Conservation (phyloP, 306 rosid genomes). For the Pterocarpus macrocarpus region DNA sequence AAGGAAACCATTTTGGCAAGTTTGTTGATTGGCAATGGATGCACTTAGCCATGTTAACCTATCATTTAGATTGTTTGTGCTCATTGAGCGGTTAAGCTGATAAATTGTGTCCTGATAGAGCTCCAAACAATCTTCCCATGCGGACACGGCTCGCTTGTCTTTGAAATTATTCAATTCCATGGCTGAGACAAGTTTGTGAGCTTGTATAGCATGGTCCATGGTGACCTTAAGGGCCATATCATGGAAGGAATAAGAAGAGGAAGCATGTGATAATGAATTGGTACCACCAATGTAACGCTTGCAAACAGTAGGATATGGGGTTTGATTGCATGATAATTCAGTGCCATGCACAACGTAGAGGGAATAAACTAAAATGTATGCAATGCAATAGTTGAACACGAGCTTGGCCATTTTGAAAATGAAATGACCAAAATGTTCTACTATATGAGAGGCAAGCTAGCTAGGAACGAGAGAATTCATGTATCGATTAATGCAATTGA, state of each 20-base stretch:
- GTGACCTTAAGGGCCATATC: conserved; percentile 60
- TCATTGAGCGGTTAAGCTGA: conserved; percentile 63
- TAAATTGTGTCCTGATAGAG: conserved; percentile 73
- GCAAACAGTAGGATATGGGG: too few relatives aligned
- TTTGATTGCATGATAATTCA: too few relatives aligned
- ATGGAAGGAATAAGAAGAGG: conserved; percentile 48
- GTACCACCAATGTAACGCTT: too few relatives aligned
- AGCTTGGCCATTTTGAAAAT: too few relatives aligned
- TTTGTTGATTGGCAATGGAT: conserved; percentile 79
- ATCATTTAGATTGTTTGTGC: conserved; percentile 53
- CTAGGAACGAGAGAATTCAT: too few relatives aligned
- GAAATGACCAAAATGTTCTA: too few relatives aligned
- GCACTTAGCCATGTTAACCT: conserved; percentile 77
- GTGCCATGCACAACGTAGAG: too few relatives aligned
- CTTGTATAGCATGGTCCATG: conserved; percentile 70
- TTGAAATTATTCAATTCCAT: conserved; percentile 57
- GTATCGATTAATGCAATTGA: too few relatives aligned
- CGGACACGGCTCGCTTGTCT: conserved; percentile 53
- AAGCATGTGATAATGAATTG: too few relatives aligned
- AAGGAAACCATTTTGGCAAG: conserved; percentile 76
- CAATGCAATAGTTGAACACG: too few relatives aligned
- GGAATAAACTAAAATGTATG: too few relatives aligned
- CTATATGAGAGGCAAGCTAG: too few relatives aligned
- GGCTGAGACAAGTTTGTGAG: conserved; percentile 61
- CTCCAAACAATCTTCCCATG: conserved; percentile 80